Base-by-base conservation (phyloP, 305 asterid genomes). In the Fraxinus ornus region DNA sequence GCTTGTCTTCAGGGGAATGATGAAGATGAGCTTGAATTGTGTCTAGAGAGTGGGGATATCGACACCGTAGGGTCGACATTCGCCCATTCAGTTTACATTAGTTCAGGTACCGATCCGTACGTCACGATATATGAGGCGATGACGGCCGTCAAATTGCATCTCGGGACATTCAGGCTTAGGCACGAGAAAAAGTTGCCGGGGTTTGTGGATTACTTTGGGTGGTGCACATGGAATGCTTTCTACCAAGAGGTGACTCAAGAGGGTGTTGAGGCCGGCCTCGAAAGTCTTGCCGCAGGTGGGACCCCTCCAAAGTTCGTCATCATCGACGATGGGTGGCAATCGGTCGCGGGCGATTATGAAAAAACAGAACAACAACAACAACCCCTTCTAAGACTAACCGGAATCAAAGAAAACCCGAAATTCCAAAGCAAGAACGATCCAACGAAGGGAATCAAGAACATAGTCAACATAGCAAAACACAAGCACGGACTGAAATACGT, bases 141-240 rank as follows among this genome's bases (percentile, higher is more conserved):
- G 4, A 87, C 81, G 71, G 93, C 88, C 0, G 94, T 90, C 3
- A 94, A 92, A 64, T 79, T 78, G 3, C 98, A 94, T 71, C 93
- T 94, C 4, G 90, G 93, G 62, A 90, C 94, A 0, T 93, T 95
- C 79, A 85, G 88, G 68, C 87, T 91, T 28, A 84, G 99, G 55
- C 81, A 83, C 17, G 99, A 95, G 90, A 95, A 95, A 91, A 94
- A 88, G 32, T 84, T 94, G 47, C 99, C 98, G 0, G 94, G 89
- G 66, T 90, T 94, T 21, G 90, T 92, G 15, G 97, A 95, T 62
- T 94, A 85, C 81, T 95, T 95, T 60, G 99, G 99, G 3, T 95
- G 99, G 99, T 95, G 99, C 86, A 94, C 97, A 0, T 95, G 99
- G 99, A 98, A 95, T 82, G 99, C 99, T 17, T 95, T 93, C 82